Percentiles rank a stretch among this genome's conserved stretches.
Evolutionary conservation across 1,284 basidiomycete species (phyloP).

Genomic region (Thecaphora frezii): DNA sequence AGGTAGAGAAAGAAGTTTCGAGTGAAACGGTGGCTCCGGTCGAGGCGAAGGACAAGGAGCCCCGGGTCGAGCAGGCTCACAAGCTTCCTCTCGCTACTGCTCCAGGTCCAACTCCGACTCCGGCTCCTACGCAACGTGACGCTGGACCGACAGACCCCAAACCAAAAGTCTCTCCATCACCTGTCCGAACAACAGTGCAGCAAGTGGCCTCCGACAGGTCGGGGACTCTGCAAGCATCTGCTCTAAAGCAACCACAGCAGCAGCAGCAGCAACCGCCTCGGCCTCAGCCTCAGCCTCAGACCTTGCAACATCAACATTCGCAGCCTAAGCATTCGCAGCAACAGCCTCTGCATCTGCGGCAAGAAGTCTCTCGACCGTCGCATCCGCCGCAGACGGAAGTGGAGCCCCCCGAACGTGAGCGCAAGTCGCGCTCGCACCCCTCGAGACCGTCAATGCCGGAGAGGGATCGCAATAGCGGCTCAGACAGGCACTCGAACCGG

Average conservation of each 20-base stretch:
- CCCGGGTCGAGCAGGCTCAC: no score
- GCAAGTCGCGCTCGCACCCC: not conserved
- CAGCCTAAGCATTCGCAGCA: not conserved
- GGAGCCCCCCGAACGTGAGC: not conserved
- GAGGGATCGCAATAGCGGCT: not conserved
- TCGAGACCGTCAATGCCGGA: not conserved
- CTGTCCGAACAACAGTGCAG: not conserved
- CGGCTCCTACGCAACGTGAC: no score
- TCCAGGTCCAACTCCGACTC: no score
- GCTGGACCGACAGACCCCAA: no score
- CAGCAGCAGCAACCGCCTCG: conserved; percentile 1
- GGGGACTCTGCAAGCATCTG: not conserved
- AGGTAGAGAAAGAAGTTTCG: no score
- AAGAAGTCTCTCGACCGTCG: not conserved
- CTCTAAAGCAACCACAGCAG: not conserved
- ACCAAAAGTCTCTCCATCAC: no score
- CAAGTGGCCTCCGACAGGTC: not conserved
- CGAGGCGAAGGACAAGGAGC: no score
- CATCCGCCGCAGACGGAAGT: no score
- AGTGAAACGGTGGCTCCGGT: no score
- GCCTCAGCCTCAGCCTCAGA: not conserved
- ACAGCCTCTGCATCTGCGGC: not conserved
- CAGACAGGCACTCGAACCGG: not conserved
- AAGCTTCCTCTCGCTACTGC: no score
- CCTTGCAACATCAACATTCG: not conserved